A percentile compares a stretch with the other conserved stretches of the same genome.
Evolutionary conservation across 352 stramenopile genomes (phyloP).

Genomic region (Globisporangium carolinianum): DNA sequence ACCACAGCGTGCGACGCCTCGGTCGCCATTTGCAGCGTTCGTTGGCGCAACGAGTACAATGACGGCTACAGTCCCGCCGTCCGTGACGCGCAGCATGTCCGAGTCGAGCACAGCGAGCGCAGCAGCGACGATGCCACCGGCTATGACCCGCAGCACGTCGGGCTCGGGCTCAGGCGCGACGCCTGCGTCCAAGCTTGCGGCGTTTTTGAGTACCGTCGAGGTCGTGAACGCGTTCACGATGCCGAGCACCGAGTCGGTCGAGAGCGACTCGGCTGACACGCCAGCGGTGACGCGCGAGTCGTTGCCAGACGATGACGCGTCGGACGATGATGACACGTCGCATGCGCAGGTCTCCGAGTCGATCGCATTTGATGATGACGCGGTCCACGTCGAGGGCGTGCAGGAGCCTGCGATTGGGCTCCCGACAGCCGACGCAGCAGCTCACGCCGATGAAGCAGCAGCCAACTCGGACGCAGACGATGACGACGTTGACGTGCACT

Average conservation of each 20-base stretch:
- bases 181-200: slow-evolving; percentile 39
- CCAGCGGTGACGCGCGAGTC: neutral
- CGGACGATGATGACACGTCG: neutral
- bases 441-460: neutral
- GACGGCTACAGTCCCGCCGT: neutral
- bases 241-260: slow-evolving; percentile 11
- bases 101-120: neutral
- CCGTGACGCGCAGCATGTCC: neutral
- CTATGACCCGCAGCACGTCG: slow-evolving; percentile 7
- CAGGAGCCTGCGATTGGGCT: slow-evolving; percentile 8
- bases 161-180: slow-evolving; percentile 1
- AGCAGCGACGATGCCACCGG: neutral
- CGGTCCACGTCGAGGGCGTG: neutral
- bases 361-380: neutral
- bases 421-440: neutral
- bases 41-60: neutral
- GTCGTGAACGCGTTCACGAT: slow-evolving; percentile 8
- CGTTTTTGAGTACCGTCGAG: slow-evolving; percentile 62
- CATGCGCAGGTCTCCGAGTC: neutral
- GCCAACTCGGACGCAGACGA: neutral
- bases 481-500: neutral
- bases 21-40: slow-evolving; percentile 1
- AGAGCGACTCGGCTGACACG: slow-evolving; percentile 4
- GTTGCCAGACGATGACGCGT: neutral
- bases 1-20: neutral